Evolutionary conservation across 495 filamentous ascomycete genomes (phyloP), one percentile per base, ranked within the genome.

Genomic region (Tuber umbilicatum): DNA sequence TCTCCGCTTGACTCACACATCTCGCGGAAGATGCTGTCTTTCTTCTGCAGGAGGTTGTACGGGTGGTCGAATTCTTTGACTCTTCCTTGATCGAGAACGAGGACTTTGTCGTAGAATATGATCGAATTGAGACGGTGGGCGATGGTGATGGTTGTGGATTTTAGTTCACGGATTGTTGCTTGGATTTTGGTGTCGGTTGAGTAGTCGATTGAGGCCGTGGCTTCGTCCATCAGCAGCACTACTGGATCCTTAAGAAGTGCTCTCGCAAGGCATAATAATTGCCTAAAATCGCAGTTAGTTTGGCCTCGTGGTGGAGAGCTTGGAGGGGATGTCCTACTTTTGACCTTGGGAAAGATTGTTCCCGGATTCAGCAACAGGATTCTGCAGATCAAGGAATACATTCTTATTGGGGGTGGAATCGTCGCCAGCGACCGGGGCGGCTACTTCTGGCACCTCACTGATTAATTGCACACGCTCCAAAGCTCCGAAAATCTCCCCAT

Each of bases 1-100:
- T 98, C 94, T 0, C 94, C 95, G 82, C 92, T 97, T 85, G 90
- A 97, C 82, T 97, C 93, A 79, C 95, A 99, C 95, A 99, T 98
- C 70, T 90, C 87, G 76, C 88, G 88, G 86, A 99, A 99, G 37
- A 88, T 84, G 19, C 93, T 90, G 4, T 86, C 87, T 78, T 90
- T 85, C 74, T 87, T 89, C 73, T 87, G 85, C 73, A 97, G 85
- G 40, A 97, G 84, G 75, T 91, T 89, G 85, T 91, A 91, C 27
- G 96, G 96, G 78, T 94, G 90, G 55, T 91, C 96, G 83, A 87
- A 98, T 84, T 99, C 94, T 31, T 95, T 87, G 27, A 99, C 91
- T 45, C 85, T 83, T 39, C 96, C 96, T 80, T 94, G 92, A 79
- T 99, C 96, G 39, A 99, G 86, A 19, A 98, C 94, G 7, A 98